Conservation (phyloP, 768 basidiomycete genomes). For the Clitopilus hobsonii region DNA sequence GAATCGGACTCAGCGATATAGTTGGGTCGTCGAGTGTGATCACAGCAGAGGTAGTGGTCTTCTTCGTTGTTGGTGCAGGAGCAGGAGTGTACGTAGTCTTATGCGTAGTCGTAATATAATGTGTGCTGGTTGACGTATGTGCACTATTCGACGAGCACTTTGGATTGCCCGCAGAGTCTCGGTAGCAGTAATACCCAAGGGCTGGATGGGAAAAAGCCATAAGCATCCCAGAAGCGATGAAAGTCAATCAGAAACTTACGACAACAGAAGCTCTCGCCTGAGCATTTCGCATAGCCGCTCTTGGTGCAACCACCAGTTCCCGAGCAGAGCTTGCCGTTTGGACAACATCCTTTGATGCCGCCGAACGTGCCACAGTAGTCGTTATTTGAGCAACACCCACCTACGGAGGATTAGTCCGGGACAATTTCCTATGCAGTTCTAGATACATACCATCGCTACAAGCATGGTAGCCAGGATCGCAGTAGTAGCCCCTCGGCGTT, state of each 20-base stretch:
- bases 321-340: conserved; percentile 1
- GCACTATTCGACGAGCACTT: background rate
- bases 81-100: background rate
- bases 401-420: background rate
- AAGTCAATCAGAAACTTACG: background rate
- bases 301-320: conserved; percentile 9
- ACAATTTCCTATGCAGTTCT: too few species aligned
- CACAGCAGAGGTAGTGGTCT: background rate
- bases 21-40: background rate
- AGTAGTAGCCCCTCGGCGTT: background rate
- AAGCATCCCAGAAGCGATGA: background rate
- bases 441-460: background rate
- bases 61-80: background rate
- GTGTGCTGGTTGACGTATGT: background rate
- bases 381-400: conserved; percentile 1
- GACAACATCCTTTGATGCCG: conserved; percentile 2
- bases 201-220: background rate
- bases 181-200: background rate
- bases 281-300: background rate
- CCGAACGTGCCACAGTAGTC: background rate
- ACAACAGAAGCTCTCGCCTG: background rate
- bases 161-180: background rate
- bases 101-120: background rate
- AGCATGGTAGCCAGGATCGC: background rate
- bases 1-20: background rate